Percentiles rank a stretch among this genome's conserved stretches.
Evolutionary conservation across 208 protist genomes (phyloP).

Genomic region (Leishmania aethiopica): DNA sequence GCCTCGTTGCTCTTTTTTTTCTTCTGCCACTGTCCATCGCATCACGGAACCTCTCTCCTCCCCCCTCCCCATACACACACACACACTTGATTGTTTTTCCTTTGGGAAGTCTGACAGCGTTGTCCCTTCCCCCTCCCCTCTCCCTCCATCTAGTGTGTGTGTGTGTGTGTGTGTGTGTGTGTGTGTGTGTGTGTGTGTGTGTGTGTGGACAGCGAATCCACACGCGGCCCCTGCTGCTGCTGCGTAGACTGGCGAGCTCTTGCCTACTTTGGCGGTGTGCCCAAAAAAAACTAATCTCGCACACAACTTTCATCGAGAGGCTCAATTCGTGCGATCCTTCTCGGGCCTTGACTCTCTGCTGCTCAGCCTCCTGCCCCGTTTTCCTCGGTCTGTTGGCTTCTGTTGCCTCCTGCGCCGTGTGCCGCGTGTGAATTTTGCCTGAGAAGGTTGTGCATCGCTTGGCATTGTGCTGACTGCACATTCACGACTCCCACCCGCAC

Average conservation of each 20-base stretch:
- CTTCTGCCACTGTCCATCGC: background rate
- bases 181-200: too few species aligned
- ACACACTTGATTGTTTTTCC: background rate
- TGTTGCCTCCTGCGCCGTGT: background rate
- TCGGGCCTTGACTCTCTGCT: background rate
- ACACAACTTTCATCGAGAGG: background rate
- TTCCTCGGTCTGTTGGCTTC: slow-evolving; percentile 3
- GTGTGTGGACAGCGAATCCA: background rate
- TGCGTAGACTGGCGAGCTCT: background rate
- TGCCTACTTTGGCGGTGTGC: background rate
- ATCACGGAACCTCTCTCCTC: background rate
- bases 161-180: too few species aligned
- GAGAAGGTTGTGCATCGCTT: background rate
- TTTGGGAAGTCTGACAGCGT: background rate
- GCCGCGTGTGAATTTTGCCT: background rate
- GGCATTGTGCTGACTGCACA: background rate
- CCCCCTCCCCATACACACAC: background rate
- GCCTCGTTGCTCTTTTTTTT: background rate
- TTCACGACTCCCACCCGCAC: background rate
- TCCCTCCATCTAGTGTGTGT: too few species aligned
- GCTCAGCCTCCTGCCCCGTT: background rate
- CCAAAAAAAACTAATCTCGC: background rate
- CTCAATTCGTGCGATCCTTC: background rate
- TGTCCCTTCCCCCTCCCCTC: too few species aligned
- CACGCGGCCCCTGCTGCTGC: background rate